Percentiles rank a stretch among this genome's conserved stretches.
phyloP scores from a whole-genome alignment of 306 rosid genomes.

The Boehmeria nivea region DNA sequence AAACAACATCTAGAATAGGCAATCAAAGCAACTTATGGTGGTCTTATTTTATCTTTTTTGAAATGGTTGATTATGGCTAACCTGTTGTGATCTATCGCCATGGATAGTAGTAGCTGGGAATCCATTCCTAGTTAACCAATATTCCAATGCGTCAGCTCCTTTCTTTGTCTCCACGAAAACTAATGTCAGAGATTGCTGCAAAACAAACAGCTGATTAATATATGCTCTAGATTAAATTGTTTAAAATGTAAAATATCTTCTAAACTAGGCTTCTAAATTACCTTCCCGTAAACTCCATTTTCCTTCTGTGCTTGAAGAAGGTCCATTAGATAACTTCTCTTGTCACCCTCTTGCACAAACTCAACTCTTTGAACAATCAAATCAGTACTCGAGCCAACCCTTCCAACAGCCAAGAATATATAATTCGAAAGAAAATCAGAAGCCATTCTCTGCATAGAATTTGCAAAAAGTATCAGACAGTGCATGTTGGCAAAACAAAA shows the following conservation, averaged over 20 bases:
- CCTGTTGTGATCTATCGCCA: slow-evolving; percentile 95
- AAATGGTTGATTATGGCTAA: slow-evolving; percentile 20
- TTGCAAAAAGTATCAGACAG: slow-evolving; percentile 5
- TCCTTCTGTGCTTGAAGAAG: slow-evolving; percentile 95
- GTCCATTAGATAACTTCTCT: slow-evolving; percentile 96
- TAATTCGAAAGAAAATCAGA: slow-evolving; percentile 83
- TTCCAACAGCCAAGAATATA: slow-evolving; percentile 92
- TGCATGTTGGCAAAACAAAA: too few relatives aligned
- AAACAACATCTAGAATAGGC: too few relatives aligned
- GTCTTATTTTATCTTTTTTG: too few relatives aligned
- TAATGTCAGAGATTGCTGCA: slow-evolving; percentile 87
- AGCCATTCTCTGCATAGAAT: slow-evolving; percentile 70
- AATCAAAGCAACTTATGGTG: too few relatives aligned
- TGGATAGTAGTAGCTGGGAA: slow-evolving; percentile 96
- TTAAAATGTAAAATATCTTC: background rate
- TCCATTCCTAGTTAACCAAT: slow-evolving; percentile 76
- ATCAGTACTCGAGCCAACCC: slow-evolving; percentile 97
- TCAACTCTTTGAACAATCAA: slow-evolving; percentile 92
- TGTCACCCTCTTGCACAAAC: slow-evolving; percentile 79
- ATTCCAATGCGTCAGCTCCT: slow-evolving; percentile 92
- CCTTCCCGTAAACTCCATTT: slow-evolving; percentile 69
- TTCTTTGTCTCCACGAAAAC: slow-evolving; percentile 98
- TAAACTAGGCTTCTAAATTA: slow-evolving; percentile 20
- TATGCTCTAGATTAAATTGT: background rate
- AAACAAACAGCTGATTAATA: slow-evolving; percentile 14